Evolutionary conservation across 2,329 filamentous ascomycete genomes (phyloP).

Genomic region (Ascochyta koolunga): DNA sequence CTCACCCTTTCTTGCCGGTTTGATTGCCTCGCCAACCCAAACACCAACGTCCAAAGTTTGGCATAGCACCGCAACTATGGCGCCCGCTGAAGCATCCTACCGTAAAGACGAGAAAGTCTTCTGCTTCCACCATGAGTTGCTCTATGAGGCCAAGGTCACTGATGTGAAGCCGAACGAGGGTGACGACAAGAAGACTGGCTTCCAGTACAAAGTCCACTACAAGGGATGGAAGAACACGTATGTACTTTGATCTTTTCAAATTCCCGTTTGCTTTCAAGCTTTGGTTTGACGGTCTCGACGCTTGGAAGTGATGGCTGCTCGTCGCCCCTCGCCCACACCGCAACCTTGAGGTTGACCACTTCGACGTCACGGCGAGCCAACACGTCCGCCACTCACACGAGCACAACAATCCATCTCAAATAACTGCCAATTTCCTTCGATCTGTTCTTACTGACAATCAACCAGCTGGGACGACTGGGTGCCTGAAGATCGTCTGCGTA

Average conservation of each 20-base stretch:
- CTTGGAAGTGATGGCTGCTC: slow-evolving; percentile 20
- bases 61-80: slow-evolving; percentile 31
- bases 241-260: slow-evolving; percentile 47
- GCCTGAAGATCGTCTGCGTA: slow-evolving; percentile 87
- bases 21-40: slow-evolving; percentile 15
- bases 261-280: slow-evolving; percentile 1
- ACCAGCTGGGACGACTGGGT: slow-evolving; percentile 97
- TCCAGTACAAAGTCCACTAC: slow-evolving; percentile 93
- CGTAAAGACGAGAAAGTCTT: slow-evolving; percentile 87
- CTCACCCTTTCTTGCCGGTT: slow-evolving; percentile 21
- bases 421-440: background rate
- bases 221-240: slow-evolving; percentile 99
- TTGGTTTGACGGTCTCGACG: background rate
- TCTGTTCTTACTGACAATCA: slow-evolving; percentile 21
- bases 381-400: background rate
- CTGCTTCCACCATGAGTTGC: slow-evolving; percentile 95
- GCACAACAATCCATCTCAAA: too few relatives aligned
- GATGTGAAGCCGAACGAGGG: slow-evolving; percentile 70
- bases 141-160: slow-evolving; percentile 96
- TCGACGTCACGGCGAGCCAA: slow-evolving; percentile 11
- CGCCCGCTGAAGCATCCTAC: slow-evolving; percentile 66
- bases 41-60: slow-evolving; percentile 18
- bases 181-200: slow-evolving; percentile 73
- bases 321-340: slow-evolving; percentile 19
- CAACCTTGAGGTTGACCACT: slow-evolving; percentile 16